Base-by-base conservation (phyloP, 2,329 filamentous ascomycete genomes). In the Davidsoniella virescens region DNA sequence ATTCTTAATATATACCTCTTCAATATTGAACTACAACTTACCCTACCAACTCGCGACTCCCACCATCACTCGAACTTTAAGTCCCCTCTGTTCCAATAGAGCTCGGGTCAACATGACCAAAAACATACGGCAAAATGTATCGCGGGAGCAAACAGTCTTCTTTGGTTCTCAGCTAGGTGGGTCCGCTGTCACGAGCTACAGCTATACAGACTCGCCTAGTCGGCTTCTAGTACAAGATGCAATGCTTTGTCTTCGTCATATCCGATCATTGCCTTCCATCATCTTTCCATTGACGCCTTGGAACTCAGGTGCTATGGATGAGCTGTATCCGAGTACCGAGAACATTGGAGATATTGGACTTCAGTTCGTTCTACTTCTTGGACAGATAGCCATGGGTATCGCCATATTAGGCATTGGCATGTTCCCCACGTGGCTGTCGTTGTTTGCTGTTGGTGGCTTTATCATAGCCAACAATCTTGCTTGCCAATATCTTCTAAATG, bases 381-480 rank as follows among this genome's bases (percentile, higher is more conserved):
- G 75, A n/a, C 82, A 87, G 63, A 57, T 58, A 0, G 83, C 85
- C 59, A 59, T 87, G 7, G 12, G 82, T 0, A 69, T 70, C 0
- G 58, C 87, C 2, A 74, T 80, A 0, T 59, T 75, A 2, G 61
- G 67, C 39, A 26, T 71, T 44, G 33, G 70, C 47, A 54, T 76
- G 50, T 54, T 72, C 55, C 71, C 70, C 20, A 59, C 75, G 41
- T 80, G 71, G 70, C 61, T 66, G 26, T 69, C 69, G 1, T 58
- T 57, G 0, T 40, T 63, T 0, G 63, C 60, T 5, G 56, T 73
- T 6, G 62, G 56, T 3, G 62, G 59, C 2, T 78, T 76, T 54
- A 59, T 75, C 55, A 39, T 62, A 0, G 40, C 74, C 44, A 79
- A 80, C 62, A 66, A 64, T 59, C 51, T 66, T 16, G 59, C 82